Conservation (phyloP, 2,329 filamentous ascomycete genomes). For the Epichloe baconii region DNA sequence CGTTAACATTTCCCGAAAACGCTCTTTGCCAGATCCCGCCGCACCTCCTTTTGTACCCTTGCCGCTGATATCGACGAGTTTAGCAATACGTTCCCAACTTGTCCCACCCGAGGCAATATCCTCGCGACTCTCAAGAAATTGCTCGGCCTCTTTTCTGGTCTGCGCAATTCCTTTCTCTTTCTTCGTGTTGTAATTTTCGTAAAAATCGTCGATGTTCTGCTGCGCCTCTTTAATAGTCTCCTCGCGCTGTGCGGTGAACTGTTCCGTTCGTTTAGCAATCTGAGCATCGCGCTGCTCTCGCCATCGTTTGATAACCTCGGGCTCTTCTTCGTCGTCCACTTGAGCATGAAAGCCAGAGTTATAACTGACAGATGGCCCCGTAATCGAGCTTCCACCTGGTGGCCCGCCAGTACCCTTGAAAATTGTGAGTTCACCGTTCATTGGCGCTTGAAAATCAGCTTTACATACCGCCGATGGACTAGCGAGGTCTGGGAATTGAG, state of each 20-base stretch:
- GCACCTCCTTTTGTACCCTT: conserved; percentile 82
- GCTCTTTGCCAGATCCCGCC: conserved; percentile 84
- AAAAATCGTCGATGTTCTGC: conserved; percentile 95
- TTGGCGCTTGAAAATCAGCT: not conserved
- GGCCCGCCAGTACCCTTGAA: conserved; percentile 17
- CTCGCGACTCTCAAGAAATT: conserved; percentile 79
- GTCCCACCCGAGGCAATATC: conserved; percentile 91
- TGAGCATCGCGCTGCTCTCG: conserved; percentile 75
- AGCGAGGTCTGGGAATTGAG: conserved; percentile 74
- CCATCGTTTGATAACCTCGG: conserved; percentile 84
- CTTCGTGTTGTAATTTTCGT: conserved; percentile 98
- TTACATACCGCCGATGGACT: conserved; percentile 20
- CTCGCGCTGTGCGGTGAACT: conserved; percentile 68
- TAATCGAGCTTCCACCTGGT: conserved; percentile 41
- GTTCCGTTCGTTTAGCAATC: conserved; percentile 71
- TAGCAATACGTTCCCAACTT: conserved; percentile 96
- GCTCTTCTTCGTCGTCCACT: conserved; percentile 61
- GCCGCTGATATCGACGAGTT: conserved; percentile 91
- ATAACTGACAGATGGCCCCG: conserved; percentile 52
- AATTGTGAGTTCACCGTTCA: not conserved
- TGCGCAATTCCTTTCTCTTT: conserved; percentile 87
- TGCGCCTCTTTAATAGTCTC: conserved; percentile 82
- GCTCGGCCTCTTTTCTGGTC: conserved; percentile 81
- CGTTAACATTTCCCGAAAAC: conserved; percentile 81
- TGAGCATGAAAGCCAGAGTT: conserved; percentile 49